Evolutionary conservation across 257 asterid species (phyloP).

Genomic region (Gardenia jasminoides): DNA sequence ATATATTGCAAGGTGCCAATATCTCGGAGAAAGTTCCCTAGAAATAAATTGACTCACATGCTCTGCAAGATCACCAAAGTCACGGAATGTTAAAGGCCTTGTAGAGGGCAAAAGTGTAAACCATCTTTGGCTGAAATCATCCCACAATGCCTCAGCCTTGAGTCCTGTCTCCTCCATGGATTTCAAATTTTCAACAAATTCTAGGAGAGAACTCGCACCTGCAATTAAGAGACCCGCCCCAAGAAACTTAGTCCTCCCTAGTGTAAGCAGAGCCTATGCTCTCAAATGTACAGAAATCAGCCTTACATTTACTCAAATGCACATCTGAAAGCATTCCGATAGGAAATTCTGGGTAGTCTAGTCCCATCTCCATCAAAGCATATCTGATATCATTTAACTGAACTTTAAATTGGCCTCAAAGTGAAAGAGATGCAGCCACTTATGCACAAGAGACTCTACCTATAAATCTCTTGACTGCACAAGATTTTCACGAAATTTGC

Average conservation of each 20-base stretch:
- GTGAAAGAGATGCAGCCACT: background rate
- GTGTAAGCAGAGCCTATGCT: background rate
- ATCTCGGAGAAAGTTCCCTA: background rate
- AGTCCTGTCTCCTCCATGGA: conserved; percentile 21
- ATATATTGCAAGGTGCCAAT: background rate
- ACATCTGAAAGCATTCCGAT: conserved; percentile 72
- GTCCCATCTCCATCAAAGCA: conserved; percentile 84
- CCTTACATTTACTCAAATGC: conserved; percentile 67
- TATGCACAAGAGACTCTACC: conserved; percentile 29
- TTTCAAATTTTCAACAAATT: conserved; percentile 37
- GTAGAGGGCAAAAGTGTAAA: conserved; percentile 77
- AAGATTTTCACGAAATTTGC: conserved; percentile 73
- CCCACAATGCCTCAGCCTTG: conserved; percentile 43
- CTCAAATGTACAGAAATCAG: background rate
- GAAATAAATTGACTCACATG: conserved; percentile 47
- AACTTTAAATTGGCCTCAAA: background rate
- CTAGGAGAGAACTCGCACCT: conserved; percentile 62
- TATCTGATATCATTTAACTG: conserved; percentile 38
- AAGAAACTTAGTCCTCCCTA: background rate
- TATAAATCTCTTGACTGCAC: conserved; percentile 77
- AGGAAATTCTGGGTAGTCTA: conserved; percentile 72
- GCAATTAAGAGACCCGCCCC: background rate
- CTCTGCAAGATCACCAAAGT: conserved; percentile 60
- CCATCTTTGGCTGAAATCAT: conserved; percentile 66
- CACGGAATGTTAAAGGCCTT: conserved; percentile 53